Evolutionary conservation across 345 rosid genomes (phyloP).

Genomic region (Heritiera littoralis): DNA sequence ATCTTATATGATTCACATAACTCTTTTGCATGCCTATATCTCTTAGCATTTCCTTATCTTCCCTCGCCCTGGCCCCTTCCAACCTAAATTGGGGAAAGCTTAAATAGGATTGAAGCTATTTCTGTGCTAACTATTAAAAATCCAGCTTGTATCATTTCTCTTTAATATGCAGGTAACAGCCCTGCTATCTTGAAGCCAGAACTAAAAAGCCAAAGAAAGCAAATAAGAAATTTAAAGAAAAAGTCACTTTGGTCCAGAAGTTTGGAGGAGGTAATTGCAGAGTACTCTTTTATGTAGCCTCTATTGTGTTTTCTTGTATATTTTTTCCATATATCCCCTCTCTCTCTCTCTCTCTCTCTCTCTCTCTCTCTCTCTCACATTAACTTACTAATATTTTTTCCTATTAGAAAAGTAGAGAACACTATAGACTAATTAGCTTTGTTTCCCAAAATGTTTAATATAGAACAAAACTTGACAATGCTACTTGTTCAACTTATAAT

Average conservation of each 20-base stretch:
- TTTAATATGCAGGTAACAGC: constrained; percentile 49
- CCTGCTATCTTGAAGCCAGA: constrained; percentile 62
- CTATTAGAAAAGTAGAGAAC: not conserved
- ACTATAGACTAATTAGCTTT: not conserved
- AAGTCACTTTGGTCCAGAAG: constrained; percentile 88
- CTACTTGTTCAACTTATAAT: constrained; percentile 5
- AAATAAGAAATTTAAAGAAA: constrained; percentile 73
- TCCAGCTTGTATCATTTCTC: not conserved
- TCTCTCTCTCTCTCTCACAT: no score
- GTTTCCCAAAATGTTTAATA: not conserved
- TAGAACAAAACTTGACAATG: not conserved
- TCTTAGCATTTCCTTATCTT: not conserved
- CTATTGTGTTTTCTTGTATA: not conserved
- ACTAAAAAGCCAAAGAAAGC: constrained; percentile 73
- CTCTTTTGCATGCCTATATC: not conserved
- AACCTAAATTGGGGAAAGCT: not conserved
- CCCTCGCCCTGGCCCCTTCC: not conserved
- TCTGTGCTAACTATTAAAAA: not conserved
- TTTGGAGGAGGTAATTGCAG: constrained; percentile 72
- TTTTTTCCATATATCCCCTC: not conserved
- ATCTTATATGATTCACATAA: not conserved
- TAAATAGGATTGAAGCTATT: not conserved
- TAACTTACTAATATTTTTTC: not conserved
- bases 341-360: not conserved
- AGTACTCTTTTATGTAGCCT: not conserved